Percentiles rank a stretch among this genome's conserved stretches.
Conservation (phyloP, 2,329 filamentous ascomycete genomes). For the Byssochlamys sp. region DNA sequence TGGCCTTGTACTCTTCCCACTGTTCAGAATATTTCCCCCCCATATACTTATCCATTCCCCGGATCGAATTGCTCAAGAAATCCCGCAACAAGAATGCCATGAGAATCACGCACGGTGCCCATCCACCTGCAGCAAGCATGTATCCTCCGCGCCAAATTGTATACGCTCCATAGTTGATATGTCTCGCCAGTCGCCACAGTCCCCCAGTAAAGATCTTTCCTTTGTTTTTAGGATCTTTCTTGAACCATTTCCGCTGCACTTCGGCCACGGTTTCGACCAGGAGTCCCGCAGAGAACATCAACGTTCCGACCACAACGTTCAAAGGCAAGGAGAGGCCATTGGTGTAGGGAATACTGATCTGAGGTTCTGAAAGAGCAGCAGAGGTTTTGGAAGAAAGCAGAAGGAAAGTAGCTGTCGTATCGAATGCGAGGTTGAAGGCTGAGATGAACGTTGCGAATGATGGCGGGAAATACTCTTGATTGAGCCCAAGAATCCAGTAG, state of each 20-base stretch:
- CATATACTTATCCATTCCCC: conserved; percentile 43
- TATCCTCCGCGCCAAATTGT: conserved; percentile 43
- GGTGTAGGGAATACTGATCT: background rate
- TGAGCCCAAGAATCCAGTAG: background rate
- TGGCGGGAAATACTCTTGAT: background rate
- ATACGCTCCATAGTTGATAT: conserved; percentile 49
- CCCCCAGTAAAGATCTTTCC: conserved; percentile 45
- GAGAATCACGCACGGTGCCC: conserved; percentile 33
- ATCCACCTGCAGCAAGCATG: conserved; percentile 41
- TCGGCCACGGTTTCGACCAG: conserved; percentile 48
- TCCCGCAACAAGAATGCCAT: conserved; percentile 37
- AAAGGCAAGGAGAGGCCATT: background rate
- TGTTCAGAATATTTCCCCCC: conserved; percentile 16
- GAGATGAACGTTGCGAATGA: background rate
- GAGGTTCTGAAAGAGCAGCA: background rate
- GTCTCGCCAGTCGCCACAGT: conserved; percentile 40
- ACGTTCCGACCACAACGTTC: conserved; percentile 25
- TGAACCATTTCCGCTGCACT: conserved; percentile 47
- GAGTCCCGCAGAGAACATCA: conserved; percentile 45
- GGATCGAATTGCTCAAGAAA: conserved; percentile 38
- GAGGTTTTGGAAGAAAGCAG: background rate
- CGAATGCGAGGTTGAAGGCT: background rate
- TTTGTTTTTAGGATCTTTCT: conserved; percentile 42
- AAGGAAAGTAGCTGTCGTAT: background rate
- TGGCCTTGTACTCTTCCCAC: background rate